A percentile compares a stretch with the other conserved stretches of the same genome.
Conservation (phyloP, 768 basidiomycete genomes). For the Tricholoma sp. region DNA sequence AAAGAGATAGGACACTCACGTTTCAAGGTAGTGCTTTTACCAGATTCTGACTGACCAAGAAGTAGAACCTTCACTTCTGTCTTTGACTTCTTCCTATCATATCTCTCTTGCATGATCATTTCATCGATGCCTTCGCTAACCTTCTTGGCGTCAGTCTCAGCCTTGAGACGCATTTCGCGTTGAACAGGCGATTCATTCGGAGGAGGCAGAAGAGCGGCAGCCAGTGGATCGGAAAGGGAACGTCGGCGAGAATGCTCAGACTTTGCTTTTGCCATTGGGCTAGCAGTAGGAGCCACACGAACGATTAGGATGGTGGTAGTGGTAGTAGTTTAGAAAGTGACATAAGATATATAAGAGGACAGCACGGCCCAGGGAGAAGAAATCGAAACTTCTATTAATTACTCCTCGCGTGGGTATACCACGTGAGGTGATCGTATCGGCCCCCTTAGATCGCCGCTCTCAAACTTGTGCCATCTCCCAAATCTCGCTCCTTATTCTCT, state of each 20-base stretch:
- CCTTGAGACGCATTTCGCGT: constrained; percentile 58
- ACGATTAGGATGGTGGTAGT: constrained; percentile 9
- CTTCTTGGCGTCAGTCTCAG: constrained; percentile 67
- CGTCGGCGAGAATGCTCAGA: constrained; percentile 29
- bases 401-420: constrained; percentile 11
- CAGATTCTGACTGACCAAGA: constrained; percentile 86
- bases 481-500: constrained; percentile 2
- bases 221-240: constrained; percentile 64
- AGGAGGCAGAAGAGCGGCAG: constrained; percentile 64
- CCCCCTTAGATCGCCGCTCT: constrained; percentile 11
- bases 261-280: constrained; percentile 35
- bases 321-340: constrained; percentile 13
- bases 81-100: constrained; percentile 52
- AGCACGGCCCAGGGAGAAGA: constrained; percentile 10
- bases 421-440: constrained; percentile 19
- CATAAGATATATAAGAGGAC: constrained; percentile 19
- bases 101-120: constrained; percentile 63
- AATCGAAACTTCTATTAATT: constrained; percentile 20
- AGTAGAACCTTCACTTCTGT: constrained; percentile 72
- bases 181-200: constrained; percentile 65
- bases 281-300: constrained; percentile 17
- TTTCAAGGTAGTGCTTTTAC: constrained; percentile 85
- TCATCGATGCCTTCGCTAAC: constrained; percentile 78
- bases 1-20: constrained; percentile 47
- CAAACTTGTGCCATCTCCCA: neutral